Evolutionary conservation across 2,329 filamentous ascomycete species (phyloP), one percentile per base, ranked within the genome.

Genomic region (Fusarium drepaniforme): DNA sequence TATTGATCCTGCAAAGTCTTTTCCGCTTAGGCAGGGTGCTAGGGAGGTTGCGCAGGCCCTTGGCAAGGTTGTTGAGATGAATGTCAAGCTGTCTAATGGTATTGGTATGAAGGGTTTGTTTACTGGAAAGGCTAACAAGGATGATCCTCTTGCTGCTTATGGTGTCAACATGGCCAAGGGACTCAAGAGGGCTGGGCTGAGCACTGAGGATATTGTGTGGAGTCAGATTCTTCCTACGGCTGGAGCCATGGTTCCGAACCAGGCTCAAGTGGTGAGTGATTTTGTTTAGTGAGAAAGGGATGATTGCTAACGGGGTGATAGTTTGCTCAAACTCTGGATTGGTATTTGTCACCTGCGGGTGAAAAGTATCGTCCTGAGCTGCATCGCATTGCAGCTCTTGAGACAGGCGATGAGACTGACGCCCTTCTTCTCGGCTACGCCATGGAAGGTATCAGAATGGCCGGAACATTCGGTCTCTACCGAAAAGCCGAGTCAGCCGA

Each of bases 291-390:
- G 12, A 9, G n/a, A 37, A 15, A 9, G 16, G 42, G 4, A 6
- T 21, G 6, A 5, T 9, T 73, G n/a, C 76, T 82, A 53, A 83
- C 66, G 25, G n/a, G 13, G 30, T 12, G 2, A 33, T 70, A 91
- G 87, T 94, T 95, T 79, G 90, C 92, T 2, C 92, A 94, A 83
- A 87, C 93, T 3, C 85, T 95, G 21, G 93, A 95, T 80, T 95
- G 90, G 83, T 95, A 93, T 79, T 87, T 95, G 7, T 88, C 89
- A 0, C 84, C 88, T 4, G 83, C 88, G 37, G 89, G 90, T 75
- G 82, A 85, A 65, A 75, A 84, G 15, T 86, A 94, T 77, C 82
- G 93, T 1, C 85, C 89, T 0, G 89, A 91, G 51, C 87, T 96
- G 65, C 88, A 92, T 75, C 84, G 84, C 21, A 84, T 93, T 18